Percentiles rank a stretch among this genome's conserved stretches.
phyloP scores from a whole-genome alignment of 306 rosid genomes.

The Cercis canadensis region DNA sequence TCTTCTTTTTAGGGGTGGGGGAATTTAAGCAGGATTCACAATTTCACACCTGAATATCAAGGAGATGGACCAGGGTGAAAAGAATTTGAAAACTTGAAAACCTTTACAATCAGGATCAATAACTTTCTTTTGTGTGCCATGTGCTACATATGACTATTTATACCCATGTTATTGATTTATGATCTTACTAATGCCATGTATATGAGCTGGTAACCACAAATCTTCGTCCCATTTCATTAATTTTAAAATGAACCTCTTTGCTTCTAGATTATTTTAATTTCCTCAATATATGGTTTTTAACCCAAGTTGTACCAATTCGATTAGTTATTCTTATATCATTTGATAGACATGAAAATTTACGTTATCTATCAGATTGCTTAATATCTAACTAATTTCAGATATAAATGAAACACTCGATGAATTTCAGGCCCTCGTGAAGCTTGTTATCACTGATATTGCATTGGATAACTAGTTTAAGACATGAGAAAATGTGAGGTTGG shows the following conservation, averaged over 20 bases:
- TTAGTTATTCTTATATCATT: neutral
- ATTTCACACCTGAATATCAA: slow-evolving; percentile 3
- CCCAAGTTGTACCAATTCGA: neutral
- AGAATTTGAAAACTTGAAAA: slow-evolving; percentile 22
- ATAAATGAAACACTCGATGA: too few species aligned
- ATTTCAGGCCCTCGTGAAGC: slow-evolving; percentile 23
- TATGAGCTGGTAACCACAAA: slow-evolving; percentile 25
- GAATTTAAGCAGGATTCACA: neutral
- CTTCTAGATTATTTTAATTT: neutral
- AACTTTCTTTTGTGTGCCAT: slow-evolving; percentile 15
- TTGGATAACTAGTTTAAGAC: neutral
- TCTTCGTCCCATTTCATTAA: neutral
- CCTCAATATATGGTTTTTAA: neutral
- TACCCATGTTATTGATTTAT: slow-evolving; percentile 8
- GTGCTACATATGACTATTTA: slow-evolving; percentile 3
- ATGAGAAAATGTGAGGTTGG: neutral
- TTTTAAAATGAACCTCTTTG: slow-evolving; percentile 15
- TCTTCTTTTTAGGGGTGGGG: neutral
- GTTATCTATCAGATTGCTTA: too few species aligned
- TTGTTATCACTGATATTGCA: slow-evolving; percentile 18
- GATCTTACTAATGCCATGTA: slow-evolving; percentile 2
- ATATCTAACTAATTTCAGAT: too few species aligned
- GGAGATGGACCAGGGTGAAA: slow-evolving; percentile 6
- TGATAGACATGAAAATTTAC: too few species aligned
- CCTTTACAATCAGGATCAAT: slow-evolving; percentile 21